Conservation (phyloP, 805 yeast species). For the Saccharomycopsis capsularis region DNA sequence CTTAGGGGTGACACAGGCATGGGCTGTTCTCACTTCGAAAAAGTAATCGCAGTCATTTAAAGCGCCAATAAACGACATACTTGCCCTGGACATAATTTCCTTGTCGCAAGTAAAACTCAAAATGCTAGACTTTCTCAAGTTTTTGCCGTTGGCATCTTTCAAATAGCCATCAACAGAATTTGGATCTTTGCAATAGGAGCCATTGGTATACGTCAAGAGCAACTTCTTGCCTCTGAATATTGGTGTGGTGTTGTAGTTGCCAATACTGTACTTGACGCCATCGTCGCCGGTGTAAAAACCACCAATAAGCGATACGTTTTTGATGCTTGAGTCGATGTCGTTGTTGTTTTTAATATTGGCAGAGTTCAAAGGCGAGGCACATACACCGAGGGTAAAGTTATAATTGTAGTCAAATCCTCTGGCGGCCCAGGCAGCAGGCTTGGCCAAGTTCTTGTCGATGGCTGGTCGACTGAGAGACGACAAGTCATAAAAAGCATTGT, state of each 20-base stretch:
- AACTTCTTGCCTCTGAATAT: constrained; percentile 65
- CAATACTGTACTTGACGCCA: constrained; percentile 47
- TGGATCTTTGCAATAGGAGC: constrained; percentile 46
- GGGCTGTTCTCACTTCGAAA: constrained; percentile 77
- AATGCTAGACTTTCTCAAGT: constrained; percentile 52
- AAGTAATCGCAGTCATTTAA: constrained; percentile 72
- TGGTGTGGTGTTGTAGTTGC: constrained; percentile 55
- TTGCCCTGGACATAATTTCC: constrained; percentile 58
- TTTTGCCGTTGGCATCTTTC: constrained; percentile 38
- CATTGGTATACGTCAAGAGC: constrained; percentile 62
- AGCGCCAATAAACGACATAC: constrained; percentile 62
- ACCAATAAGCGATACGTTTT: constrained; percentile 42
- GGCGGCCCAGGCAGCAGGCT: constrained; percentile 49
- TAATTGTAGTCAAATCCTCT: constrained; percentile 61
- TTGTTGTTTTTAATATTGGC: constrained; percentile 27
- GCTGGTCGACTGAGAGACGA: constrained; percentile 26
- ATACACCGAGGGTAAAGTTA: constrained; percentile 71
- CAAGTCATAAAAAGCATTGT: constrained; percentile 34
- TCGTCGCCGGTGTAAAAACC: constrained; percentile 46
- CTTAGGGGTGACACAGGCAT: constrained; percentile 79
- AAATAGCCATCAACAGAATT: constrained; percentile 13
- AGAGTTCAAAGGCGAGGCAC: constrained; percentile 49
- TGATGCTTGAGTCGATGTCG: constrained; percentile 21
- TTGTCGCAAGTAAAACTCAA: constrained; percentile 74
- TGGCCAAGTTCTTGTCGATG: constrained; percentile 1